Percentiles rank a stretch among this genome's conserved stretches.
Evolutionary conservation across 2,329 filamentous ascomycete species (phyloP).

Genomic region (Fusarium udum): DNA sequence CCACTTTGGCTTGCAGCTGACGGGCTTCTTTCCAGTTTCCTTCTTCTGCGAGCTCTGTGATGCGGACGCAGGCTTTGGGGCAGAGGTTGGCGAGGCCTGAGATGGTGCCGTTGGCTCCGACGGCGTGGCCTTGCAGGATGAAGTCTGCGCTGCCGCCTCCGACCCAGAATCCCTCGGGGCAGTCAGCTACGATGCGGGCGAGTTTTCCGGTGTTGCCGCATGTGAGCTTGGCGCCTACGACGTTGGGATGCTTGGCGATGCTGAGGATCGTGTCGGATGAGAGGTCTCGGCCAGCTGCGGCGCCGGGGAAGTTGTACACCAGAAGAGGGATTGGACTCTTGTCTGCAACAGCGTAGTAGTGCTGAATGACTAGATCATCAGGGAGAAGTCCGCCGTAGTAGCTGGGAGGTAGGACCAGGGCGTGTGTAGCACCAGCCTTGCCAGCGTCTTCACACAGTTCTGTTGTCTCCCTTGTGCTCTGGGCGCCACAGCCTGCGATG

Average conservation of each 20-base stretch:
- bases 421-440: constrained; percentile 77
- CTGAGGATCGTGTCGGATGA: constrained; percentile 66
- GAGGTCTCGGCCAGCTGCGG: constrained; percentile 68
- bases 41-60: constrained; percentile 48
- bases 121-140: constrained; percentile 52
- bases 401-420: constrained; percentile 78
- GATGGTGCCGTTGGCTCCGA: constrained; percentile 53
- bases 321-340: constrained; percentile 68
- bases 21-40: constrained; percentile 48
- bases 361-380: constrained; percentile 57
- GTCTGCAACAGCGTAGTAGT: constrained; percentile 72
- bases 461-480: constrained; percentile 79
- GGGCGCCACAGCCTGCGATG: constrained; percentile 79
- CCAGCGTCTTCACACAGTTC: constrained; percentile 75
- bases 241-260: constrained; percentile 64
- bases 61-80: constrained; percentile 49
- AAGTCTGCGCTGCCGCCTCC: constrained; percentile 54
- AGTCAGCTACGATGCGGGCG: constrained; percentile 57
- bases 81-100: constrained; percentile 54
- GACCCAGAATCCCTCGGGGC: constrained; percentile 47
- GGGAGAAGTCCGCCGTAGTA: constrained; percentile 79
- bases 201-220: constrained; percentile 74
- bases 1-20: constrained; percentile 52
- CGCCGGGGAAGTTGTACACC: constrained; percentile 74
- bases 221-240: constrained; percentile 72